Base-by-base conservation (phyloP, 2,329 filamentous ascomycete genomes). In the Fusarium drepaniforme region DNA sequence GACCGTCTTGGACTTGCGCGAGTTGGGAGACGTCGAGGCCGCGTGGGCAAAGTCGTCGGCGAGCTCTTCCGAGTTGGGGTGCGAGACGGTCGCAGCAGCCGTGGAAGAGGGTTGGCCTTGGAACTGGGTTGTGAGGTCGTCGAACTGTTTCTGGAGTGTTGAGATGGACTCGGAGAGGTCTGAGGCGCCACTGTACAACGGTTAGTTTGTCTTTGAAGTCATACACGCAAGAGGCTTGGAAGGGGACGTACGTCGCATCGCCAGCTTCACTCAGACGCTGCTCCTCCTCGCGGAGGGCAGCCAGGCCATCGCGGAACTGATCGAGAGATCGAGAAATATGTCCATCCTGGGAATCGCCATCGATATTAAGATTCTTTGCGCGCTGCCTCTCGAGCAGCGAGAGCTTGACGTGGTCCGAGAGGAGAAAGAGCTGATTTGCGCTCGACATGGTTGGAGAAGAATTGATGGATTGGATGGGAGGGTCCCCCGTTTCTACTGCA, bases 401-500 rank as follows among this genome's bases (percentile, higher is more conserved):
- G 72, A 98, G 91, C 85, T 98, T 98, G 88, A 98, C 94, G 84
- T 98, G 96, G 85, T 99, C 97, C 80, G 96, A 95, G 68, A 98
- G 91, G 64, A 98, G 93, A 82, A 96, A 95, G 77, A 98, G 92
- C 84, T 98, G 96, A 80, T 91, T 92, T 44, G 89, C 84, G 77
- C 89, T 92, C 46, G 82, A 81, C 83, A 84, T 84, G 67, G 65
- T 64, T 70, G 69, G 25, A 35, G 63, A 12, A 44, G 44, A 42
- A 15, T 15, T 37, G 30, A 38, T 44, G 49, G 33, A 38, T 44
- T 46, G 28, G 66, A 62, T 42, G 53, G 46, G 60, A 42, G 37
- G 25, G 30, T 74, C 35, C 28, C 40, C n/a, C 33, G 35, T 37
- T 46, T 35, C 23, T 35, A 30, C 28, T 18, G 59, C 40, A 46